Base-by-base conservation (phyloP, 2,329 filamentous ascomycete species). In the Colletotrichum melonis region DNA sequence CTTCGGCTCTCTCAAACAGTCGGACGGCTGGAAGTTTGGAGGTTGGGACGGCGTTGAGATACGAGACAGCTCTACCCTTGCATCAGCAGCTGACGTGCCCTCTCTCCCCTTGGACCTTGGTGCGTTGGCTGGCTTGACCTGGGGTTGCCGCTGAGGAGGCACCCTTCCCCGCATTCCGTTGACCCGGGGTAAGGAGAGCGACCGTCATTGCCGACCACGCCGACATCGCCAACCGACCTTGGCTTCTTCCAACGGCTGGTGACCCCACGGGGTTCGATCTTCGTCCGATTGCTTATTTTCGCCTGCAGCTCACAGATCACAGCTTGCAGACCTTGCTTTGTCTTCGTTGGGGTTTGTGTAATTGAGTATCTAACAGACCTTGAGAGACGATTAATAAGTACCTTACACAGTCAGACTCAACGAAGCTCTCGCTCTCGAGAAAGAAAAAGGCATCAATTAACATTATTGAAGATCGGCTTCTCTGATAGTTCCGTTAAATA, bases 151-250 rank as follows among this genome's bases (percentile, higher is more conserved):
- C 26, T 60, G 58, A 60, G 26, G 67, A 67, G 57, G 59, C 46
- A 54, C 56, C 14, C 75, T 77, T 77, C 76, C 76, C 76, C 76
- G 76, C 76, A 75, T 76, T 77, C 67, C 68, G 65, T 69, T 76
- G 56, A 62, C 64, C 73, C 73, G 73, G 73, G 72, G 71, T 52
- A 73, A 38, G 24, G 62, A 55, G 60, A 49, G 28, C 28, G 63
- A 42, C 67, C 55, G 56, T 63, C 49, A 57, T 73, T 73, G 63
- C 57, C 71, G 63, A 72, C 26, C 30, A 68, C 69, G 22, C 59
- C 69, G 42, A 55, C 67, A 24, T 59, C 46, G 52, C 63, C 58
- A 67, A 52, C 72, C 67, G 62, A 73, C 38, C 67, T 56, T 59
- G 66, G 46, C 55, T 30, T 49, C 65, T 32, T 55, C 35, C 57